These are phyloP conservation scores for Plasmodium vinckei DNA, from an alignment of 169 alveolate species.

Conservation along the genomic window DNA sequence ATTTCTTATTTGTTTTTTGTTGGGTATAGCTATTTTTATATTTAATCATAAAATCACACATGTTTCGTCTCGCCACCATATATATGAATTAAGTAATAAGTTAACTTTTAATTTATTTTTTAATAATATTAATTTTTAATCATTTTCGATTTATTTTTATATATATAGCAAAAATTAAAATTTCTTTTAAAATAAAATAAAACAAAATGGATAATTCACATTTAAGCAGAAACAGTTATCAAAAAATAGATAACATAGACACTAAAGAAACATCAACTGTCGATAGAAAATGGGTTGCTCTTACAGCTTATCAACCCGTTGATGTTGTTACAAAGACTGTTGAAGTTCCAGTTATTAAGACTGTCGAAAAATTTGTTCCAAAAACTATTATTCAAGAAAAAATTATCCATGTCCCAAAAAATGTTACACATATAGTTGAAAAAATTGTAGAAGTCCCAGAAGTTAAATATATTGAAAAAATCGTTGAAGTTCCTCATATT, in stretches of 20 bases:
- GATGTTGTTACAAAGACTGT: conserved; percentile 88
- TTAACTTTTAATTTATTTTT: not conserved
- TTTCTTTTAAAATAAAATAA: not conserved
- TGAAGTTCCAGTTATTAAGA: conserved; percentile 86
- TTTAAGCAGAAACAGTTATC: conserved; percentile 70
- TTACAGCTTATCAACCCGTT: conserved; percentile 92
- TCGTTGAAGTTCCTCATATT: conserved; percentile 90
- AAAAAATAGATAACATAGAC: conserved; percentile 78
- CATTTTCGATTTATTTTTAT: not conserved
- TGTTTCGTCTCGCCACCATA: no score
- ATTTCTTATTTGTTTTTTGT: not conserved
- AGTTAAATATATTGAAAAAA: conserved; percentile 89
- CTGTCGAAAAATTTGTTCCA: conserved; percentile 86
- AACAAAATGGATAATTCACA: conserved; percentile 73
- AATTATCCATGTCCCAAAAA: conserved; percentile 89
- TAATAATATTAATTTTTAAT: not conserved
- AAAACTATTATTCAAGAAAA: conserved; percentile 89
- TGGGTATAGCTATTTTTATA: not conserved
- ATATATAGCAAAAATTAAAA: not conserved
- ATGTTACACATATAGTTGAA: conserved; percentile 89
- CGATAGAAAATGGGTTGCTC: conserved; percentile 86
- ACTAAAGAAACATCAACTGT: conserved; percentile 79
- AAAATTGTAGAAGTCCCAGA: conserved; percentile 91
- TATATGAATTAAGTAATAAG: not conserved
- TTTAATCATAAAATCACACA: no score